Conservation (phyloP, 2,329 filamentous ascomycete genomes). For the Exserohilum rostratum region DNA sequence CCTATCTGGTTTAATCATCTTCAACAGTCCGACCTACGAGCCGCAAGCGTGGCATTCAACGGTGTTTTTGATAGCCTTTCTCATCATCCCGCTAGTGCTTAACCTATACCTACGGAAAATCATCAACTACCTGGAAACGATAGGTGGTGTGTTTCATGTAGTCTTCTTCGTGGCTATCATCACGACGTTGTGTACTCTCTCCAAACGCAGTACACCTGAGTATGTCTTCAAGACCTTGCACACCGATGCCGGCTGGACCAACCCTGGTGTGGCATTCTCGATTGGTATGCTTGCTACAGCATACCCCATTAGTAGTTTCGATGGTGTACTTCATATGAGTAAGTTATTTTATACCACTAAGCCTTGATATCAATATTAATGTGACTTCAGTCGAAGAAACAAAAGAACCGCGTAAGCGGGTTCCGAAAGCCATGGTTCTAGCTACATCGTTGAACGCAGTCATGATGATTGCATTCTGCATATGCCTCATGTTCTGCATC, state of each 20-base stretch:
- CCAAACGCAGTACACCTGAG: slow-evolving; percentile 30
- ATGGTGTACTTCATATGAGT: slow-evolving; percentile 52
- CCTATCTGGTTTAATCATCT: slow-evolving; percentile 24
- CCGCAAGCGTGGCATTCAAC: slow-evolving; percentile 55
- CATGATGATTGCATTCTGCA: slow-evolving; percentile 49
- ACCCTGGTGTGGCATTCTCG: slow-evolving; percentile 48
- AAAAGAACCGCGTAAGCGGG: slow-evolving; percentile 20
- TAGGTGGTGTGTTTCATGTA: slow-evolving; percentile 54
- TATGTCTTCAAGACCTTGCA: slow-evolving; percentile 53
- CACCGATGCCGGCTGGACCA: slow-evolving; percentile 50
- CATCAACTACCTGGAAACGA: slow-evolving; percentile 53
- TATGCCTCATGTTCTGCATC: slow-evolving; percentile 53
- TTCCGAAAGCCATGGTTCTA: slow-evolving; percentile 47
- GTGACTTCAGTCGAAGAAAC: slow-evolving; percentile 22
- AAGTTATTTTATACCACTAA: background rate
- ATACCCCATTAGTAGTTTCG: slow-evolving; percentile 48
- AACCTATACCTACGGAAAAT: slow-evolving; percentile 52
- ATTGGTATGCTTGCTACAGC: slow-evolving; percentile 44
- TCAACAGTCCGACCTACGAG: slow-evolving; percentile 46
- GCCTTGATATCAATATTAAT: background rate
- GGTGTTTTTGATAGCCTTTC: slow-evolving; percentile 52
- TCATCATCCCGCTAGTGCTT: slow-evolving; percentile 39
- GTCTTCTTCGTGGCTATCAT: slow-evolving; percentile 56
- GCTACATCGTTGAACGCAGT: slow-evolving; percentile 50
- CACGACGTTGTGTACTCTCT: slow-evolving; percentile 50